phyloP scores from a whole-genome alignment of 257 asterid species.

The Solanum ossicruentum region DNA sequence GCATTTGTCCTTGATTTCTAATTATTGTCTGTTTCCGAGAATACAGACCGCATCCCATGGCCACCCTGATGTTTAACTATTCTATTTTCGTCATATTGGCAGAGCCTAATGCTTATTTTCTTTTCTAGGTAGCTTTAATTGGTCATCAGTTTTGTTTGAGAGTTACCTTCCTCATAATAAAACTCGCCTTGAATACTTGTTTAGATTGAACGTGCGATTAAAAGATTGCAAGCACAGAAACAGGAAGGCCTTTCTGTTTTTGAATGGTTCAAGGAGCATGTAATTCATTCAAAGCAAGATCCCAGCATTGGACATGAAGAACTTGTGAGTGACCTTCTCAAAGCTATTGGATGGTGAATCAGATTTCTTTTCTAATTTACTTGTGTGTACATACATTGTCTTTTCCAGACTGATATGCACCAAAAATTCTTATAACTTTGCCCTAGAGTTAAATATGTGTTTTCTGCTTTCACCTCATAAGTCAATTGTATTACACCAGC shows the following conservation, averaged over 20 bases:
- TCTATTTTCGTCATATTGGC: background rate
- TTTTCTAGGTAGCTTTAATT: background rate
- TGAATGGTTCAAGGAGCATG: constrained; percentile 79
- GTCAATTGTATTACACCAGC: background rate
- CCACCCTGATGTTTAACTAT: background rate
- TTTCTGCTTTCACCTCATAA: background rate
- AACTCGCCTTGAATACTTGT: background rate
- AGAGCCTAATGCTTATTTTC: background rate
- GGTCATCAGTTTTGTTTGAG: background rate
- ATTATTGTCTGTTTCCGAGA: background rate
- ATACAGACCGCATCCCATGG: background rate
- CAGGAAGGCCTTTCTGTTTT: constrained; percentile 42
- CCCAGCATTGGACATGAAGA: constrained; percentile 76
- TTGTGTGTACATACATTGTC: background rate
- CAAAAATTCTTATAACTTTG: background rate
- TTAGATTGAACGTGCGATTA: constrained; percentile 58
- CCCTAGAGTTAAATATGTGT: background rate
- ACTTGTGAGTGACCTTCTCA: constrained; percentile 48
- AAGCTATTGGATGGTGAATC: background rate
- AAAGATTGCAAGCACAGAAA: constrained; percentile 56
- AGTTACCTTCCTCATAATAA: background rate
- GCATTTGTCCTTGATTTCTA: background rate
- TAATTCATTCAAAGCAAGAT: constrained; percentile 61
- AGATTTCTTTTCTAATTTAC: background rate
- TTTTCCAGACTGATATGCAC: background rate